Evolutionary conservation across 2,329 filamentous ascomycete genomes (phyloP), one percentile per base, ranked within the genome.

Genomic region (Colletotrichum lindemuthianum): DNA sequence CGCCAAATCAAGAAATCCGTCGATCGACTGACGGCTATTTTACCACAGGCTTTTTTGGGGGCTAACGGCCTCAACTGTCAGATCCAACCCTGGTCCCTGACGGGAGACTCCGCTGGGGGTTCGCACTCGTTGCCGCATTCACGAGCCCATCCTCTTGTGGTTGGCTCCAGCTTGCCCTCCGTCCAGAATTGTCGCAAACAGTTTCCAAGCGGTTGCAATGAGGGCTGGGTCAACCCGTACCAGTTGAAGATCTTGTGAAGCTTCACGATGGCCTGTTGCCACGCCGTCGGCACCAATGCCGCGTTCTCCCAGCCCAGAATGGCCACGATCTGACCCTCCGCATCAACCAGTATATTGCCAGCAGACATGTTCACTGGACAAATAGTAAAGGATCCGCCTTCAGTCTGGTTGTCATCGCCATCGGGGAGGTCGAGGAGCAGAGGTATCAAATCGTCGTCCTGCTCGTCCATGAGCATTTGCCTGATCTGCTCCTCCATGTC

Each of bases 251-350:
- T 11, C 24, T 15, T 11, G 8, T 59, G 52, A 1, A 66, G 12
- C 8, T 53, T 13, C n/a, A n/a, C 48, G n/a, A 63, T 45, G 8
- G 34, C 44, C 2, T 49, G 41, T 13, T 39, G 33, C 48, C 67
- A 48, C 10, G 50, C 37, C 15, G 52, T 61, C 1, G 67, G 67
- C 39, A 68, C 45, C 12, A 64, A 15, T 1, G 45, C 37, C n/a
- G 59, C 54, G 34, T 56, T 37, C 11, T 68, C 67, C 63, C 66
- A 69, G 3, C 65, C 67, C 48, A 69, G 36, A 8, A 69, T 44
- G 41, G 52, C 53, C 3, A 44, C 13, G 12, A 68, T 40, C 24
- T 55, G 16, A 6, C 40, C 39, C 13, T 44, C 16, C 5, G 32
- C 41, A 39, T 57, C 56, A 8, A 63, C 39, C 4, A 68, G 59